Evolutionary conservation across 257 asterid genomes (phyloP), one percentile per base, ranked within the genome.

Genomic region (Solanum lignicaule): DNA sequence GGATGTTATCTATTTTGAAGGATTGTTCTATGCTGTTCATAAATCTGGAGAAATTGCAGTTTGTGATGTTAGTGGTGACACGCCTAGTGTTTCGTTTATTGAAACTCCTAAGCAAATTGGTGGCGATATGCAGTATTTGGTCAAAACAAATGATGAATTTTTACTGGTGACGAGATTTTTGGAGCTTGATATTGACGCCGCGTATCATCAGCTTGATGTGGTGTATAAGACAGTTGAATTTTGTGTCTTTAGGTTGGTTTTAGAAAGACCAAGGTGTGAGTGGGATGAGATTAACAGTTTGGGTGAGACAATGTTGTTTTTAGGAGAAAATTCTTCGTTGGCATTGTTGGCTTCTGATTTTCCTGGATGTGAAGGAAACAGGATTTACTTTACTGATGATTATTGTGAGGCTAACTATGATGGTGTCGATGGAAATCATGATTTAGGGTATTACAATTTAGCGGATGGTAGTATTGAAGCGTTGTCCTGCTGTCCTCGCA

Each of bases 101-200:
- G 87, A 81, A 11, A 91, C 89, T 15, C 88, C 62, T 23, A 89
- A 89, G 31, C 90, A 62, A 46, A 86, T 88, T 78, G 93, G 89
- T 4, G 98, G 98, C 0, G 98, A 95, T 88, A 93, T 93, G 90
- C 93, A 90, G 93, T 96, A 96, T 90, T 87, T 96, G 92, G 98
- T 96, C 86, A 91, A 92, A 84, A 92, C 91, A 35, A 88, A 91
- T 92, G 98, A 94, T 20, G 98, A 95, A 20, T 69, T 96, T 87
- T 88, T 95, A 85, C 62, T 96, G 89, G 92, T 95, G 2, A 89
- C 94, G 8, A 90, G 98, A 87, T 89, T 87, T 74, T 46, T 96
- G 65, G 97, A 92, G 20, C 93, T 94, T 38, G 95, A 91, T 62
- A 79, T 89, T 60, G 93, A 91, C 83, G 71, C 90, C 1, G 93